These are phyloP conservation scores for Phaeoacremonium minimum DNA, from an alignment of 2,329 filamentous ascomycete species.

Conservation along the genomic window DNA sequence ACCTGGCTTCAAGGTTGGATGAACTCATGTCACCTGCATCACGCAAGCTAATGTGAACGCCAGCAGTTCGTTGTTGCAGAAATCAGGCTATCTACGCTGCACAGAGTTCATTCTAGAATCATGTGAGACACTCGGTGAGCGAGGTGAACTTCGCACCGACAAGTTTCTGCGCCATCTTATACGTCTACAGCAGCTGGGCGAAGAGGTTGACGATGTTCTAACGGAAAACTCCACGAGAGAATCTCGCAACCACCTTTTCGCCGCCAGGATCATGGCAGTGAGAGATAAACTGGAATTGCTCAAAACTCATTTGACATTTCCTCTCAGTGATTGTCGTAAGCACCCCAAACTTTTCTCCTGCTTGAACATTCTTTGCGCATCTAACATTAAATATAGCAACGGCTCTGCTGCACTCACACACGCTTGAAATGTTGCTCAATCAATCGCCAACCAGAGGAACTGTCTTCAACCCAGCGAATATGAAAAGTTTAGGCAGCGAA, in stretches of 20 bases:
- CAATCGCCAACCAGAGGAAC: no score
- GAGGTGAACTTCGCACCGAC: slow-evolving; percentile 13
- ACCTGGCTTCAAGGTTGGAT: slow-evolving; percentile 25
- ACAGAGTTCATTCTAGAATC: slow-evolving; percentile 20
- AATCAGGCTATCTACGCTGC: slow-evolving; percentile 20
- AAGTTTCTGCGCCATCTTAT: slow-evolving; percentile 23
- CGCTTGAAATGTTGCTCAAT: no score
- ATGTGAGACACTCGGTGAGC: slow-evolving; percentile 13
- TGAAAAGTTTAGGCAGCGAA: no score
- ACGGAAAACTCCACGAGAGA: not conserved
- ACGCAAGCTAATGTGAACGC: no score
- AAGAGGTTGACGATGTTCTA: slow-evolving; percentile 21
- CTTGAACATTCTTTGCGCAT: no score
- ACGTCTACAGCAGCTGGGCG: slow-evolving; percentile 21
- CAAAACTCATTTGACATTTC: slow-evolving; percentile 18
- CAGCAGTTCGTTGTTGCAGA: no score
- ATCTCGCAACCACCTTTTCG: not conserved
- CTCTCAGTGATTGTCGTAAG: slow-evolving; percentile 24
- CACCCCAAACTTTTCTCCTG: not conserved
- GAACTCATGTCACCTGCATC: no score
- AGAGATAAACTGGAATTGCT: slow-evolving; percentile 11
- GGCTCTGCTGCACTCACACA: no score
- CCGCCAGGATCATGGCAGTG: not conserved
- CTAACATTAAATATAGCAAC: no score
- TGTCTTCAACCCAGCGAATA: no score